Percentiles rank a stretch among this genome's conserved stretches.
phyloP scores from a whole-genome alignment of 352 stramenopile genomes.

The Phytophthora sansomeana region DNA sequence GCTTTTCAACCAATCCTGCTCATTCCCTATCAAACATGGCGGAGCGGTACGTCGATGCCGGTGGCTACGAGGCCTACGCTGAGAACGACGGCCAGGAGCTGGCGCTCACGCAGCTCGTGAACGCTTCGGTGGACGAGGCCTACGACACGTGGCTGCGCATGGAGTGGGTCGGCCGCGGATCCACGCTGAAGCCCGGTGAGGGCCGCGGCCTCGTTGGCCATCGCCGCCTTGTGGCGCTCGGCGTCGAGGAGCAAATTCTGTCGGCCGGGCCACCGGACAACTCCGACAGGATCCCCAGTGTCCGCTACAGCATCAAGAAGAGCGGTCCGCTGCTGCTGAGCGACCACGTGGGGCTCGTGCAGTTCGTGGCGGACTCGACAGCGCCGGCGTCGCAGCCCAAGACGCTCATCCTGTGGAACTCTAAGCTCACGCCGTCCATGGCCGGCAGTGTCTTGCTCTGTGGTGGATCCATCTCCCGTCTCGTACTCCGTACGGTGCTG shows the following conservation, averaged over 20 bases:
- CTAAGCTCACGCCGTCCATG: slow-evolving; percentile 64
- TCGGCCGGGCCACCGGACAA: slow-evolving; percentile 49
- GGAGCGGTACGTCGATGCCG: slow-evolving; percentile 51
- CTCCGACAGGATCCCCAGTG: slow-evolving; percentile 50
- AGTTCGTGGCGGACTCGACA: slow-evolving; percentile 56
- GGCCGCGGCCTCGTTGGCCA: slow-evolving; percentile 58
- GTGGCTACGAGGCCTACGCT: slow-evolving; percentile 49
- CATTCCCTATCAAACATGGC: slow-evolving; percentile 14
- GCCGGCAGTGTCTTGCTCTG: slow-evolving; percentile 60
- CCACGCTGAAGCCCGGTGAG: slow-evolving; percentile 42
- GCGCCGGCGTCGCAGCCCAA: slow-evolving; percentile 30
- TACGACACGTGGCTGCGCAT: slow-evolving; percentile 65
- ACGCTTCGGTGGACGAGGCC: slow-evolving; percentile 34
- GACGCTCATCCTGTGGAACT: slow-evolving; percentile 70
- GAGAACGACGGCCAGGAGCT: slow-evolving; percentile 66
- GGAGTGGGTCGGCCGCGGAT: slow-evolving; percentile 46
- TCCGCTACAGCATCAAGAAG: slow-evolving; percentile 59
- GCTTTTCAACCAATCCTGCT: slow-evolving; percentile 17
- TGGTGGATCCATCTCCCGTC: slow-evolving; percentile 55
- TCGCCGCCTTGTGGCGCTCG: slow-evolving; percentile 45
- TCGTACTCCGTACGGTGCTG: slow-evolving; percentile 44
- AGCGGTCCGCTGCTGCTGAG: slow-evolving; percentile 54
- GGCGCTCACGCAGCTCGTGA: slow-evolving; percentile 49
- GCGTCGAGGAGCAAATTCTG: slow-evolving; percentile 66
- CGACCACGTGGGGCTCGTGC: slow-evolving; percentile 65